Evolutionary conservation across 805 yeast species (phyloP).

Genomic region (Nakazawaea laoshanensis): DNA sequence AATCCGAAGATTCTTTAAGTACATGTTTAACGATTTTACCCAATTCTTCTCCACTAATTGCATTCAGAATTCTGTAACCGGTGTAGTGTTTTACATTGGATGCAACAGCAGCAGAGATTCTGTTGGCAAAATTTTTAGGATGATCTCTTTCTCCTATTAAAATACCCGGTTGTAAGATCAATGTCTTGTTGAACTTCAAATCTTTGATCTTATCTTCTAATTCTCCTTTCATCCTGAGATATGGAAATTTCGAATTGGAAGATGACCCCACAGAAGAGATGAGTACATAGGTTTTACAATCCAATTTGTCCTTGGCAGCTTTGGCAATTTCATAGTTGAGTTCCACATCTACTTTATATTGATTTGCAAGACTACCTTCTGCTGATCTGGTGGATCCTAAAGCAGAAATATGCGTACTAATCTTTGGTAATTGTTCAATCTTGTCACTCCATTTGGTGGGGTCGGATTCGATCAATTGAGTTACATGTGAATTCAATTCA

Average conservation of each 20-base stretch:
- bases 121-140: slow-evolving; percentile 29
- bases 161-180: slow-evolving; percentile 73
- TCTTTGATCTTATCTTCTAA: slow-evolving; percentile 58
- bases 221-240: slow-evolving; percentile 64
- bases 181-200: slow-evolving; percentile 57
- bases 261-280: slow-evolving; percentile 64
- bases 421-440: slow-evolving; percentile 21
- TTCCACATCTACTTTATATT: slow-evolving; percentile 67
- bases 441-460: slow-evolving; percentile 40
- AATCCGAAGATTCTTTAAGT: slow-evolving; percentile 3
- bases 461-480: slow-evolving; percentile 32
- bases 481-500: slow-evolving; percentile 17
- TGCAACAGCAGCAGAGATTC: slow-evolving; percentile 24
- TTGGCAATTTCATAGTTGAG: slow-evolving; percentile 60
- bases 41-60: slow-evolving; percentile 60
- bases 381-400: slow-evolving; percentile 69
- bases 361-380: slow-evolving; percentile 70
- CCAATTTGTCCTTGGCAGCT: slow-evolving; percentile 63
- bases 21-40: slow-evolving; percentile 43
- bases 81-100: slow-evolving; percentile 23
- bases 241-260: slow-evolving; percentile 47
- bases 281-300: slow-evolving; percentile 53
- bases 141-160: slow-evolving; percentile 55
- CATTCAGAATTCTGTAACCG: slow-evolving; percentile 24
- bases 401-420: slow-evolving; percentile 47